Evolutionary conservation across 345 rosid genomes (phyloP).

Genomic region (Erodium maritimum): DNA sequence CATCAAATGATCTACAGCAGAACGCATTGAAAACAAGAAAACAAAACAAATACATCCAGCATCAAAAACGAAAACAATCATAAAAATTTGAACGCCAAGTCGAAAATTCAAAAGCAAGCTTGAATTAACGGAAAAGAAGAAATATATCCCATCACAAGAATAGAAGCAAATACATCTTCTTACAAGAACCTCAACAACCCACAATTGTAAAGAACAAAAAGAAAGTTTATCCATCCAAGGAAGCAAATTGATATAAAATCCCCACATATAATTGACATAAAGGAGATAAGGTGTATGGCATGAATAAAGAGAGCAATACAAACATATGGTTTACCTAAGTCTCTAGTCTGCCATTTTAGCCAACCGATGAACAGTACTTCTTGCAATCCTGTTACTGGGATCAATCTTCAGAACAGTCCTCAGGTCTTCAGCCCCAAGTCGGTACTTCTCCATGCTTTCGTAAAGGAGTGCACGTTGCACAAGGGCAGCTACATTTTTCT

Average conservation of each 20-base stretch:
- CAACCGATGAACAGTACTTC: slow-evolving; percentile 93
- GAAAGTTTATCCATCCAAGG: neutral
- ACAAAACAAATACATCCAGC: no score
- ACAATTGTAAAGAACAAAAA: neutral
- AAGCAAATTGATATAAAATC: neutral
- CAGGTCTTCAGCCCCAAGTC: slow-evolving; percentile 91
- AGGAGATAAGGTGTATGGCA: neutral
- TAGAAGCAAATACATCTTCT: neutral
- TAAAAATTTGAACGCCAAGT: no score
- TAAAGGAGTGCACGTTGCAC: slow-evolving; percentile 92
- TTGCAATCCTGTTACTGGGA: slow-evolving; percentile 76
- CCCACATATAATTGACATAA: neutral
- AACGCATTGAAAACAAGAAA: no score
- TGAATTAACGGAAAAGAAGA: neutral
- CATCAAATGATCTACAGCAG: no score
- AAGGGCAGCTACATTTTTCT: slow-evolving; percentile 49
- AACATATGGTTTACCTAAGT: slow-evolving; percentile 5
- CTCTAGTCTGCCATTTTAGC: slow-evolving; percentile 59
- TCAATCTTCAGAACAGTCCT: slow-evolving; percentile 86
- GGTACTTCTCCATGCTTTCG: slow-evolving; percentile 98
- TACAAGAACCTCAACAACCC: neutral
- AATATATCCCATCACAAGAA: neutral
- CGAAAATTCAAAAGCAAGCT: no score
- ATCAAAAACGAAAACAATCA: no score
- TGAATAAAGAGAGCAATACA: neutral